phyloP scores from a whole-genome alignment of 2,329 filamentous ascomycete species.

The Paecilomyces formosus region DNA sequence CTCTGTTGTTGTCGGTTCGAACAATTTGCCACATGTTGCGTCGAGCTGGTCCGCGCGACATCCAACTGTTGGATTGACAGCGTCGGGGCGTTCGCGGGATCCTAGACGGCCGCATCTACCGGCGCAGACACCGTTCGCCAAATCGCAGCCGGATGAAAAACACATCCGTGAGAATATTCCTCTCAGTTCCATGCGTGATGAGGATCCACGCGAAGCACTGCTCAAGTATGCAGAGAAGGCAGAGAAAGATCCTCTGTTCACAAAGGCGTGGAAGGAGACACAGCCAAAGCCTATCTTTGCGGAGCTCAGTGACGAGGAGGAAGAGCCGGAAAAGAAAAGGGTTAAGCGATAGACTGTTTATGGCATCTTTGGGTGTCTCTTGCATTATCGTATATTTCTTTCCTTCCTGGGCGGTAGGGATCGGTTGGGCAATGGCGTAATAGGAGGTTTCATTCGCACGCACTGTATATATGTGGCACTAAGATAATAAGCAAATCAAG shows the following conservation, averaged over 20 bases:
- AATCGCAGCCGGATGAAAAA: slow-evolving; percentile 80
- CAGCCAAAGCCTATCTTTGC: slow-evolving; percentile 90
- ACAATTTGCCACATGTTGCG: slow-evolving; percentile 68
- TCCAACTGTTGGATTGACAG: slow-evolving; percentile 66
- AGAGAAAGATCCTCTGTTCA: slow-evolving; percentile 89
- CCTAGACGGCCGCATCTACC: slow-evolving; percentile 80
- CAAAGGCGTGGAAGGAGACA: slow-evolving; percentile 83
- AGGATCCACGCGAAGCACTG: slow-evolving; percentile 88
- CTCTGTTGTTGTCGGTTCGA: slow-evolving; percentile 63
- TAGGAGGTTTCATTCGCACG: neutral
- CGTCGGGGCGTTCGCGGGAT: slow-evolving; percentile 68
- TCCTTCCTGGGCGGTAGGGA: neutral
- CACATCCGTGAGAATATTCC: slow-evolving; percentile 85
- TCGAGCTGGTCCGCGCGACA: slow-evolving; percentile 53
- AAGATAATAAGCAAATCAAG: neutral
- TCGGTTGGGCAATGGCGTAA: neutral
- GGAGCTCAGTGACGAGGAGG: slow-evolving; percentile 74
- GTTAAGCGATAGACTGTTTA: slow-evolving; percentile 19
- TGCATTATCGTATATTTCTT: slow-evolving; percentile 2
- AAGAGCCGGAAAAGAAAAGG: slow-evolving; percentile 60
- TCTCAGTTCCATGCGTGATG: slow-evolving; percentile 85
- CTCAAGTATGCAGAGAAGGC: slow-evolving; percentile 92
- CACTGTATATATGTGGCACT: neutral
- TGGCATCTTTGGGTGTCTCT: neutral
- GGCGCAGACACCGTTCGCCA: slow-evolving; percentile 78